Conservation (phyloP, 441 rosid genomes). For the Erodium trifolium region DNA sequence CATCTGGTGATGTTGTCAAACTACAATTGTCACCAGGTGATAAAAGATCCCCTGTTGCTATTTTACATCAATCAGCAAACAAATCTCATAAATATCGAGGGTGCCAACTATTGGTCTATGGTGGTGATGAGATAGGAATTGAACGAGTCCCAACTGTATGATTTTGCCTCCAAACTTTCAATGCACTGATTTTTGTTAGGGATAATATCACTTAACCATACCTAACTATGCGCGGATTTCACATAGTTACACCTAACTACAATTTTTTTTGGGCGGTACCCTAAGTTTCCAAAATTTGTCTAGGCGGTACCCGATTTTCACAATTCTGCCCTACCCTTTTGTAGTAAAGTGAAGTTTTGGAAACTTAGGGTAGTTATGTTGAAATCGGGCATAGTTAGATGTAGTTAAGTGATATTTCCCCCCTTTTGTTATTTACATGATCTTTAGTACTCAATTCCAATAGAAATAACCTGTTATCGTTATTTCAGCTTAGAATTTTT, state of each 20-base stretch:
- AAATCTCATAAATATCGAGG: conserved; percentile 29
- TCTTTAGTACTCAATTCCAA: conserved; percentile 3
- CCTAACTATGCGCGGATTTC: too few relatives aligned
- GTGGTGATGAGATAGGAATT: conserved; percentile 58
- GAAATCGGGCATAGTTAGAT: too few relatives aligned
- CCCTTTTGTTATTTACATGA: conserved; percentile 8
- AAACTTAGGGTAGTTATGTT: too few relatives aligned
- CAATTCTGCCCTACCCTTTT: too few relatives aligned
- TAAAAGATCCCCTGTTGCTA: conserved; percentile 55
- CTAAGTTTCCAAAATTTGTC: too few relatives aligned
- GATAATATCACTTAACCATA: too few relatives aligned
- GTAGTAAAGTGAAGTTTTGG: too few relatives aligned
- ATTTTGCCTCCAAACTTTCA: conserved; percentile 19
- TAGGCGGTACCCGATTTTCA: too few relatives aligned
- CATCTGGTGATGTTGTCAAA: conserved; percentile 40
- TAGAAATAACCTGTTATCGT: neutral
- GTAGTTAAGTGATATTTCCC: too few relatives aligned
- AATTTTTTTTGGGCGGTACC: too few relatives aligned
- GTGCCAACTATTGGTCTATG: conserved; percentile 54
- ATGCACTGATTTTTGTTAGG: conserved; percentile 4
- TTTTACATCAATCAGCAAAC: conserved; percentile 42
- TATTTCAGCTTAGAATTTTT: neutral
- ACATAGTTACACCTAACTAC: too few relatives aligned
- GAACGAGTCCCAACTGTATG: conserved; percentile 56
- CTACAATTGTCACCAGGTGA: conserved; percentile 47